Percentiles rank a stretch among this genome's conserved stretches.
These are phyloP conservation scores for Pisolithus albus DNA, from an alignment of 768 basidiomycete species.

Conservation along the genomic window DNA sequence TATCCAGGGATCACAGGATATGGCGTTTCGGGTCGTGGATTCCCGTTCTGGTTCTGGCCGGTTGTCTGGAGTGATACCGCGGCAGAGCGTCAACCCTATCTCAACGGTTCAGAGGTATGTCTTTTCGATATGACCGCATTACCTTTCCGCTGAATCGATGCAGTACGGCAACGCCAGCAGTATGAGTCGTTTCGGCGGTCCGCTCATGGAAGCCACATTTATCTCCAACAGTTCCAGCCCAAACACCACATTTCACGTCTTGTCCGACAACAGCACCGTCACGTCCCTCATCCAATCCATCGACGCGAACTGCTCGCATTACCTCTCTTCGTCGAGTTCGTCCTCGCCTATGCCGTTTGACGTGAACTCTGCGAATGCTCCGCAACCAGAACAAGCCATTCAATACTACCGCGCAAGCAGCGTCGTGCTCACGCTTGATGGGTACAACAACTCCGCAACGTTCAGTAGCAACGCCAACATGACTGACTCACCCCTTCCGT, in stretches of 20 bases:
- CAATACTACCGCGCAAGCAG: slow-evolving; percentile 67
- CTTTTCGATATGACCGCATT: not conserved
- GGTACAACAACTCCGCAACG: slow-evolving; percentile 58
- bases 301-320: slow-evolving; percentile 36
- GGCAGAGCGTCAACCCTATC: slow-evolving; percentile 26
- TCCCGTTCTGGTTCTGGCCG: slow-evolving; percentile 67
- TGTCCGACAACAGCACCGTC: slow-evolving; percentile 45
- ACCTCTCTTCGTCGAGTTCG: slow-evolving; percentile 27
- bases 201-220: slow-evolving; percentile 34
- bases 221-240: slow-evolving; percentile 28
- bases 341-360: slow-evolving; percentile 29
- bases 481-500: slow-evolving; percentile 46
- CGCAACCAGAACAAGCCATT: slow-evolving; percentile 47
- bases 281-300: slow-evolving; percentile 38
- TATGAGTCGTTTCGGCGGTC: slow-evolving; percentile 43
- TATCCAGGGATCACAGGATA: slow-evolving; percentile 45
- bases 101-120: slow-evolving; percentile 37
- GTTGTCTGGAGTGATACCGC: slow-evolving; percentile 39
- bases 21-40: slow-evolving; percentile 43
- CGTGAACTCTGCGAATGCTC: slow-evolving; percentile 18
- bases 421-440: slow-evolving; percentile 53
- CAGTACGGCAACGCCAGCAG: slow-evolving; percentile 44
- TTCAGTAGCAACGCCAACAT: slow-evolving; percentile 33
- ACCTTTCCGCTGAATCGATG: slow-evolving; percentile 2
- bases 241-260: slow-evolving; percentile 36